Evolutionary conservation across 164 flowering plant species (phyloP), one percentile per base, ranked within the genome.

Genomic region (Houttuynia cordata): DNA sequence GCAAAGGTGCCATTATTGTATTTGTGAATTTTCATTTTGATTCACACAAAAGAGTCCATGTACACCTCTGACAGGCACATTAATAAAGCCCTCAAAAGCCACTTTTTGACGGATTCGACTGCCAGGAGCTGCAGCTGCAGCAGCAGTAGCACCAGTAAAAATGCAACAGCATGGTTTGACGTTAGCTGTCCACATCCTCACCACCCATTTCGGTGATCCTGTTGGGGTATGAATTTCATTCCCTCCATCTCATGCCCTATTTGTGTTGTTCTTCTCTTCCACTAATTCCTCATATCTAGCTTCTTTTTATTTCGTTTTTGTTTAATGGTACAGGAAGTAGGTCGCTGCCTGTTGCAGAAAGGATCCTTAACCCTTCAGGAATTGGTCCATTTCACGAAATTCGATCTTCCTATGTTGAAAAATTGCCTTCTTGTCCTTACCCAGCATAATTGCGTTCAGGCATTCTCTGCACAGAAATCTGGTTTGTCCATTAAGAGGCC

Each of bases 361-460:
- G 99, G 97, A 65, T 70, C 85, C 8, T 73, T 85, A 41, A 67
- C 86, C 0, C 66, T 78, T 7, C 59, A 57, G 18, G 68, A 68
- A 3, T 60, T 91, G 20, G 53, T 56, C 24, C 75, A 77, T 4
- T 76, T 13, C 78, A 79, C 90, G 0, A 77, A 81, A 55, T 82
- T 91, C 37, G 53, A 71, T 30, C 34, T 51, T 24, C 56, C 60
- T 10, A 75, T 82, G 66, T 82, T 88, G 17, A 80, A 68, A 64
- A 81, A 87, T 61, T 78, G 83, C 49, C 71, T 94, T 0, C 85
- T 83, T 39, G 87, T 88, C 50, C 66, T 94, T 17, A 91, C 91
- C 62, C 99, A 94, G 57, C 99, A 91, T 66, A 94, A 91, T 53
- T 91, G 97, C 57, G 90, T 91, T 58, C 96, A 91, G 72, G 84